Evolutionary conservation across 148 eudicot genomes (phyloP).

Genomic region (Fallopia convolvulus): DNA sequence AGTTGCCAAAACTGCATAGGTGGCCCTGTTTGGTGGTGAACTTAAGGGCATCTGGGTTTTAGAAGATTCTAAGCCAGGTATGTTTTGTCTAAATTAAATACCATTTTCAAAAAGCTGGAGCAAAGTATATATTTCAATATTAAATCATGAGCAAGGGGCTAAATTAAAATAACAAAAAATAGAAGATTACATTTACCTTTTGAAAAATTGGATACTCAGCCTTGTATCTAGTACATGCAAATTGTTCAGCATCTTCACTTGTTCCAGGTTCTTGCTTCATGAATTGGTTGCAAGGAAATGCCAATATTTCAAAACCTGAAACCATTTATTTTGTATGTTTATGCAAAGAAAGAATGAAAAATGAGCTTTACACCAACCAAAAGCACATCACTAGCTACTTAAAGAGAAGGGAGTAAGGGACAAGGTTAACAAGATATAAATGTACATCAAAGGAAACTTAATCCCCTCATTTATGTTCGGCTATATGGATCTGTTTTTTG

Average conservation of each 20-base stretch:
- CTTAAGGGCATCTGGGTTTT: not conserved
- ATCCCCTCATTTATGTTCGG: not conserved
- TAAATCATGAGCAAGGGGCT: not conserved
- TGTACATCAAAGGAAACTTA: not conserved
- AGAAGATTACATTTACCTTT: conserved; percentile 35
- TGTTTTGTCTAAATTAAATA: not conserved
- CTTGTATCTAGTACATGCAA: conserved; percentile 71
- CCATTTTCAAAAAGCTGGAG: no score
- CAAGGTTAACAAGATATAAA: no score
- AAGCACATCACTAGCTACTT: no score
- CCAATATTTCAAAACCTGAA: conserved; percentile 78
- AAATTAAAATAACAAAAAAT: not conserved
- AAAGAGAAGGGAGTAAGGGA: no score
- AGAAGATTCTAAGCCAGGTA: not conserved
- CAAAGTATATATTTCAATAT: not conserved
- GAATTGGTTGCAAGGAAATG: conserved; percentile 94
- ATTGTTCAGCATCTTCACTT: conserved; percentile 55
- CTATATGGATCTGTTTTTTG: not conserved
- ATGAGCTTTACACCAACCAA: not conserved
- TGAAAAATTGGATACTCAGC: conserved; percentile 87
- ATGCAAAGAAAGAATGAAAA: not conserved
- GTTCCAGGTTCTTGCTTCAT: conserved; percentile 81
- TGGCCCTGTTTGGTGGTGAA: not conserved
- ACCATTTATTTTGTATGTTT: not conserved
- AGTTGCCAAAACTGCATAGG: not conserved